These are phyloP conservation scores for Globisporangium cystogenes DNA, from an alignment of 352 stramenopile genomes.

Conservation along the genomic window DNA sequence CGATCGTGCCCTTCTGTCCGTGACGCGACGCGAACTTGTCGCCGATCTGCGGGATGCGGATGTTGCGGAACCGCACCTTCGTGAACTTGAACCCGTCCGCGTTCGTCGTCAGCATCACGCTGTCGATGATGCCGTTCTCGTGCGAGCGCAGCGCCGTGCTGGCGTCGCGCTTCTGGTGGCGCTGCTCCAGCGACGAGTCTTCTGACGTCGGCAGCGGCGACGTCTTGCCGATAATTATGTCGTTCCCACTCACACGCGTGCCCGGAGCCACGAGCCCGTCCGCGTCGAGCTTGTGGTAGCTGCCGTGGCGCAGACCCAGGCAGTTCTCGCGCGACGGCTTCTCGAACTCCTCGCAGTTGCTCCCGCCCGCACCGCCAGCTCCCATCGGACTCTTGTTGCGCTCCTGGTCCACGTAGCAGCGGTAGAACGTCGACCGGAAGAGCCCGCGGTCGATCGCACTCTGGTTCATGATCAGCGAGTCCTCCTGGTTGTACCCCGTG, in stretches of 20 bases:
- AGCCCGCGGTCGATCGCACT: constrained; percentile 98
- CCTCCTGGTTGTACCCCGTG: constrained; percentile 98
- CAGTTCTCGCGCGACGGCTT: constrained; percentile 94
- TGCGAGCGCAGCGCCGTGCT: constrained; percentile 97
- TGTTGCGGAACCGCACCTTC: constrained; percentile 98
- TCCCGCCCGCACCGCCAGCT: constrained; percentile 46
- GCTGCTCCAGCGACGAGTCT: constrained; percentile 75
- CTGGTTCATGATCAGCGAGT: constrained; percentile 99
- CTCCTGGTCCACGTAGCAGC: constrained; percentile 96
- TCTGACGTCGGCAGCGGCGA: constrained; percentile 83
- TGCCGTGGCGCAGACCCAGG: constrained; percentile 92
- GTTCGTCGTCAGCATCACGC: constrained; percentile 98
- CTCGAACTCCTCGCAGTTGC: constrained; percentile 93
- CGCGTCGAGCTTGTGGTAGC: constrained; percentile 98
- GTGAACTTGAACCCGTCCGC: constrained; percentile 96
- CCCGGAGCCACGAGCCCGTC: constrained; percentile 97
- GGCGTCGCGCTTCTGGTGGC: constrained; percentile 96
- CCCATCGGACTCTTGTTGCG: constrained; percentile 82
- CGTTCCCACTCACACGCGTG: constrained; percentile 95
- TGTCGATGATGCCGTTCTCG: constrained; percentile 99
- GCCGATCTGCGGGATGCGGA: constrained; percentile 98
- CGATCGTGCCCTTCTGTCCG: constrained; percentile 94
- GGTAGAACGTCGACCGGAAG: constrained; percentile 99
- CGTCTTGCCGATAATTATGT: constrained; percentile 99
- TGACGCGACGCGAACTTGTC: constrained; percentile 97